Percentiles rank a stretch among this genome's conserved stretches.
These are phyloP conservation scores for Stylosanthes scabra DNA, from an alignment of 331 rosid species.

Conservation along the genomic window DNA sequence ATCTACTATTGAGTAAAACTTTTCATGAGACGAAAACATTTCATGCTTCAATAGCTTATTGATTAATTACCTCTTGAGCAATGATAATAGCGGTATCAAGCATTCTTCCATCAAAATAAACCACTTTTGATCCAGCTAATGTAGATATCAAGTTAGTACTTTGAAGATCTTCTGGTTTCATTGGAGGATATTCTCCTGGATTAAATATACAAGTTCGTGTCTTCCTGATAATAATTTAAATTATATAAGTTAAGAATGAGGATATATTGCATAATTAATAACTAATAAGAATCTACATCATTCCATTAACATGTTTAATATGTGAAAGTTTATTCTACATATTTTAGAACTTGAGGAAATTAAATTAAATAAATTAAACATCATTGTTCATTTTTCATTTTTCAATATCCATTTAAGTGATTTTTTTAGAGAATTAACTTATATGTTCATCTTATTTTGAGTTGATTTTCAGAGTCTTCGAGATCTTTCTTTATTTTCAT, in stretches of 20 bases:
- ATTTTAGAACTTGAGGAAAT: neutral
- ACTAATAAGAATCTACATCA: neutral
- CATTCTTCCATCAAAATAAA: constrained; percentile 75
- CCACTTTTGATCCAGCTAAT: constrained; percentile 75
- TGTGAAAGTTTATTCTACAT: neutral
- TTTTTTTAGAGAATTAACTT: no score
- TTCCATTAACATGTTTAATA: constrained; percentile 17
- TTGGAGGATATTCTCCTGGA: constrained; percentile 70
- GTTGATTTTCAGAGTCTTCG: no score
- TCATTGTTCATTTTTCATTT: constrained; percentile 13
- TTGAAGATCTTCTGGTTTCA: constrained; percentile 74
- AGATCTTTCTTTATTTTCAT: no score
- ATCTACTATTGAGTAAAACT: no score
- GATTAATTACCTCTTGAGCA: constrained; percentile 73
- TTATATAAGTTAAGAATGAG: neutral
- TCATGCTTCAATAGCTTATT: no score
- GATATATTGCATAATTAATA: constrained; percentile 2
- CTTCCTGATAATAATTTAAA: constrained; percentile 55
- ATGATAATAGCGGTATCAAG: constrained; percentile 76
- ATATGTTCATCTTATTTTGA: no score
- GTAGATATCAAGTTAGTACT: constrained; percentile 60
- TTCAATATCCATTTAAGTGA: constrained; percentile 13
- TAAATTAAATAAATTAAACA: neutral
- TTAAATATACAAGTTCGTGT: constrained; percentile 92
- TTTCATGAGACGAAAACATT: no score